Evolutionary conservation across 345 rosid species (phyloP).

Genomic region (Hypericum perforatum): DNA sequence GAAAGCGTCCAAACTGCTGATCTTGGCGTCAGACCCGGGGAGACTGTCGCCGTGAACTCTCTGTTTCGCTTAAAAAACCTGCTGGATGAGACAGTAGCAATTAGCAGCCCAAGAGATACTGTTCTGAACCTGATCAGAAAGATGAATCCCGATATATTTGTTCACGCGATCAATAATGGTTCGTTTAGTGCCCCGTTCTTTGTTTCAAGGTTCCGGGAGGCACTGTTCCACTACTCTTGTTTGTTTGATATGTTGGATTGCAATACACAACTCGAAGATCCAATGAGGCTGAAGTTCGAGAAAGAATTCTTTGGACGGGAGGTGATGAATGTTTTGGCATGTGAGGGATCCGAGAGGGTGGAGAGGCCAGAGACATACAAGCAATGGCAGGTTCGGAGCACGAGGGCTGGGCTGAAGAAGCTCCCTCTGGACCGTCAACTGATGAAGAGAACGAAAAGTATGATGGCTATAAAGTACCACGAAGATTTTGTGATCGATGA

Average conservation of each 20-base stretch:
- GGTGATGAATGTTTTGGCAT: slow-evolving; percentile 25
- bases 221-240: slow-evolving; percentile 23
- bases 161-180: slow-evolving; percentile 17
- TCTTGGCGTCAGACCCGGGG: no score
- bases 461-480: slow-evolving; percentile 16
- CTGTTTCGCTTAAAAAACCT: slow-evolving; percentile 15
- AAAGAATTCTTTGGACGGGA: slow-evolving; percentile 19
- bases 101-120: slow-evolving; percentile 18
- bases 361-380: slow-evolving; percentile 26
- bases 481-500: slow-evolving; percentile 24
- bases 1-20: no score
- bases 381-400: slow-evolving; percentile 27
- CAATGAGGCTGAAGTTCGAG: slow-evolving; percentile 22
- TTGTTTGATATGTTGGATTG: slow-evolving; percentile 21
- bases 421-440: slow-evolving; percentile 14
- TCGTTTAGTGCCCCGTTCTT: slow-evolving; percentile 24
- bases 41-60: no score
- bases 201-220: slow-evolving; percentile 23
- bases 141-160: slow-evolving; percentile 20
- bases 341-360: slow-evolving; percentile 26
- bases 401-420: slow-evolving; percentile 24
- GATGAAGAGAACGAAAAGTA: slow-evolving; percentile 7
- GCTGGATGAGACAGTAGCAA: slow-evolving; percentile 21
- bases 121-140: slow-evolving; percentile 20
- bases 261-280: slow-evolving; percentile 6